Conservation (phyloP, 2,329 filamentous ascomycete genomes). For the Exophiala calicioides region DNA sequence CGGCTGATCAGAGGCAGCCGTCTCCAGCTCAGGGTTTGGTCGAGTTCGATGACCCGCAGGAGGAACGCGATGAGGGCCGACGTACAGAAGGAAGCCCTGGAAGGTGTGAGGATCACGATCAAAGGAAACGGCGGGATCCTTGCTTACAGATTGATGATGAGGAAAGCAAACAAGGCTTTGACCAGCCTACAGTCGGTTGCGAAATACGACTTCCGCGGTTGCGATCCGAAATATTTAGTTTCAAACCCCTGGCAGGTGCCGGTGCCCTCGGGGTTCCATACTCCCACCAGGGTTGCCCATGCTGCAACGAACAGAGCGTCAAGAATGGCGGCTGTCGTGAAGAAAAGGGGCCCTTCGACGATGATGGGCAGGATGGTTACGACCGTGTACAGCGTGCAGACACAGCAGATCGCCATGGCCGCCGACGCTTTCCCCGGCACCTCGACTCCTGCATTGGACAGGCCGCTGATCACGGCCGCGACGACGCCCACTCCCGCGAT, state of each 20-base stretch:
- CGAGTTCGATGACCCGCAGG: conserved; percentile 22
- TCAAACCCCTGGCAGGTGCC: conserved; percentile 17
- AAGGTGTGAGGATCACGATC: conserved; percentile 12
- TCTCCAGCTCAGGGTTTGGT: conserved; percentile 18
- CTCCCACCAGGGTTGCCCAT: conserved; percentile 20
- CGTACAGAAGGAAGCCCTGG: conserved; percentile 4
- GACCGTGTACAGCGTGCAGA: conserved; percentile 19
- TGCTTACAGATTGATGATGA: conserved; percentile 24
- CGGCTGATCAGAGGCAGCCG: conserved; percentile 14
- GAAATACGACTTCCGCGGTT: conserved; percentile 11
- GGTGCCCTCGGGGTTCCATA: conserved; percentile 22
- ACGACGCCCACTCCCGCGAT: conserved; percentile 21
- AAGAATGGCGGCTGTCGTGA: conserved; percentile 14
- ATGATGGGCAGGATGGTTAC: conserved; percentile 19
- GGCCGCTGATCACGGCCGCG: conserved; percentile 20
- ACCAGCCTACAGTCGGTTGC: conserved; percentile 21
- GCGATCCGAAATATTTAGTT: conserved; percentile 15
- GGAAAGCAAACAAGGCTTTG: conserved; percentile 27
- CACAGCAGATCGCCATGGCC: conserved; percentile 13
- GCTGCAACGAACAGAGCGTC: conserved; percentile 19
- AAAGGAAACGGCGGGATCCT: neutral
- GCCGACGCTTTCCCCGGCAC: conserved; percentile 19
- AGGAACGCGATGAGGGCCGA: conserved; percentile 15
- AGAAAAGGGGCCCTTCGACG: conserved; percentile 23
- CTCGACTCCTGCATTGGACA: conserved; percentile 17